Evolutionary conservation across 75 land plant genomes (phyloP).

Genomic region (Selaginella tamariscina): DNA sequence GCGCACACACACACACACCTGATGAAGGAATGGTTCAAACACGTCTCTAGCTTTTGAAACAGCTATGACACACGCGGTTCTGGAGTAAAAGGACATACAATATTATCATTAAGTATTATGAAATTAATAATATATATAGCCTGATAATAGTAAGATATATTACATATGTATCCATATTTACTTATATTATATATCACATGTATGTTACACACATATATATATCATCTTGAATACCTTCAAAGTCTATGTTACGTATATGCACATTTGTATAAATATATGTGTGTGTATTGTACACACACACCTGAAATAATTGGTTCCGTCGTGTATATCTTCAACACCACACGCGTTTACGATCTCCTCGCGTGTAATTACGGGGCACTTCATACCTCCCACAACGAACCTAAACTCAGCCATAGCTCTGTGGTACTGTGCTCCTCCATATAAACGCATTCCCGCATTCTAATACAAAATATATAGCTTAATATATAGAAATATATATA

Average conservation of each 20-base stretch:
- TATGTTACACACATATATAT: too few species aligned
- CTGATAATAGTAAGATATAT: not conserved
- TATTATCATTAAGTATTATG: slow-evolving; percentile 3
- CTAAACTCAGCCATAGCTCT: slow-evolving; percentile 99
- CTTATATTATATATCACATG: too few species aligned
- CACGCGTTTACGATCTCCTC: slow-evolving; percentile 99
- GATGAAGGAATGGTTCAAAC: slow-evolving; percentile 89
- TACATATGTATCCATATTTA: too few species aligned
- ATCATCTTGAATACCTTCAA: too few species aligned
- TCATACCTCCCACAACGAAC: slow-evolving; percentile 74
- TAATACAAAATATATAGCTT: slow-evolving; percentile 23
- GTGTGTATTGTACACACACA: slow-evolving; percentile 7
- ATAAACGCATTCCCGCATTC: slow-evolving; percentile 98
- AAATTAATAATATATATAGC: not conserved
- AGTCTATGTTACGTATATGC: too few species aligned
- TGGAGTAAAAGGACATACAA: slow-evolving; percentile 13
- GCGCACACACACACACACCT: too few species aligned
- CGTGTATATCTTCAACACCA: slow-evolving; percentile 97
- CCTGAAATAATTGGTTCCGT: slow-evolving; percentile 98
- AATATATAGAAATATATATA: too few species aligned
- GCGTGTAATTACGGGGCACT: slow-evolving; percentile 76
- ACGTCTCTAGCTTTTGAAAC: slow-evolving; percentile 92
- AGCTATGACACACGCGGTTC: slow-evolving; percentile 97
- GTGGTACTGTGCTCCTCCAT: slow-evolving; percentile 98
- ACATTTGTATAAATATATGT: not conserved